Base-by-base conservation (phyloP, 768 basidiomycete species). In the Calocera viscosa region DNA sequence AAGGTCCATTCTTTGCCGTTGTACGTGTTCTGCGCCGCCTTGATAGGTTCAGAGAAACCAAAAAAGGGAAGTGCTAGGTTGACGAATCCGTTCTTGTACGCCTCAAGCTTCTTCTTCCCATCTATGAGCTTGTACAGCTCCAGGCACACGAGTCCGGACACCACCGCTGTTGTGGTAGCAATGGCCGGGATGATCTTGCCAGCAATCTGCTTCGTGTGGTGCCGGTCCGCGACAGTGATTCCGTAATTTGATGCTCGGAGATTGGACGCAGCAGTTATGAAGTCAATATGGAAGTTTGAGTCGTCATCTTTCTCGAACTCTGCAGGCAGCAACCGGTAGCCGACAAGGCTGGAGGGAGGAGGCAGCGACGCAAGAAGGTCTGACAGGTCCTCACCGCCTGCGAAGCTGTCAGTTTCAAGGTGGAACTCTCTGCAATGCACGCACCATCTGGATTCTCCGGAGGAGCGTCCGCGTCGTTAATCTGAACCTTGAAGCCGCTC, bases 301-400 rank as follows among this genome's bases (percentile, higher is more conserved):
- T 99, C 96, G 72, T 98, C 95, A 73, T 99, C 96, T 79, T 99
- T 99, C 81, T 99, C 96, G 71, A 99, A 99, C 73, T 96, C 94
- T 64, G 94, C 95, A 1, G 95, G 91, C 64, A 81, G 89, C 63
- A 99, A 83, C 66, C 96, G 89, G 79, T 94, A 99, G n/a, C 96
- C 96, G 64, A 89, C 94, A 43, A 99, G 80, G 19, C 91, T 90
- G 1, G 94, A 91, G 0, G 96, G 95, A 19, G 89, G 76, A 26
- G 96, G 96, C 24, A 99, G 80, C 69, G 87, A 82, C 70, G 85
- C 82, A 64, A 83, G 73, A 65, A 91, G 76, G 19, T 83, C 82
- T 7, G 81, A 77, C 7, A 80, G 66, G 66, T 79, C 79, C 33
- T 81, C 72, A 63, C 88, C 85, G 64, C 81, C 84, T 30, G 2